Percentiles rank a stretch among this genome's conserved stretches.
Evolutionary conservation across 2,329 filamentous ascomycete genomes (phyloP).

Genomic region (Pezizomycotina sp.): DNA sequence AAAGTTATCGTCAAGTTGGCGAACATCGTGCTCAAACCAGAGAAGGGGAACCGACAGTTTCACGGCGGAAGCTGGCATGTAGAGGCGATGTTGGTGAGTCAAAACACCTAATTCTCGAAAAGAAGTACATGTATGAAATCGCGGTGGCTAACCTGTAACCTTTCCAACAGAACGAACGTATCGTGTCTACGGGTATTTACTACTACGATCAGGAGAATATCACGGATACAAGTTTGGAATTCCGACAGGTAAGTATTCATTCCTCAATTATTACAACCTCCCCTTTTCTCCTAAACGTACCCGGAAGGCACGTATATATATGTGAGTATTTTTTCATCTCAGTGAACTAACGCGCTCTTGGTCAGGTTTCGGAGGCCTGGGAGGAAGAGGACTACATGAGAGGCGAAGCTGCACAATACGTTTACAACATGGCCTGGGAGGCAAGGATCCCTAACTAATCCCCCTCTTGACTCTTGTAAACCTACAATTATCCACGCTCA

Average conservation of each 20-base stretch:
- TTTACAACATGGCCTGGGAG: too few relatives aligned
- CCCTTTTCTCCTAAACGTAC: too few relatives aligned
- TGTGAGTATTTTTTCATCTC: too few relatives aligned
- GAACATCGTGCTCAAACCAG: conserved; percentile 42
- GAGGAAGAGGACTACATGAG: too few relatives aligned
- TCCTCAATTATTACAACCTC: too few relatives aligned
- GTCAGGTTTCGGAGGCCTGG: too few relatives aligned
- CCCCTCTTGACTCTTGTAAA: too few relatives aligned
- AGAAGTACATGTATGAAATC: not conserved
- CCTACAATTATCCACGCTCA: too few relatives aligned
- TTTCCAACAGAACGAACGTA: conserved; percentile 40
- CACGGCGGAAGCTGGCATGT: conserved; percentile 40
- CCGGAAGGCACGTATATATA: too few relatives aligned
- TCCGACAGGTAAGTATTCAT: conserved; percentile 37
- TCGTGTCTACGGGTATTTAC: conserved; percentile 46
- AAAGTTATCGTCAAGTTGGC: conserved; percentile 50
- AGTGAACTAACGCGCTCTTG: too few relatives aligned
- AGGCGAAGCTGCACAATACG: too few relatives aligned
- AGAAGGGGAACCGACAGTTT: conserved; percentile 35
- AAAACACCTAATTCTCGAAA: not conserved
- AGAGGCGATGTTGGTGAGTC: conserved; percentile 34
- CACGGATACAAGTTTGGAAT: conserved; percentile 36
- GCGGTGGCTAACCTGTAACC: not conserved
- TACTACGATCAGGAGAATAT: conserved; percentile 47
- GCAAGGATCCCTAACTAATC: too few relatives aligned